Base-by-base conservation (phyloP, 805 yeast species). In the Candida anglica region DNA sequence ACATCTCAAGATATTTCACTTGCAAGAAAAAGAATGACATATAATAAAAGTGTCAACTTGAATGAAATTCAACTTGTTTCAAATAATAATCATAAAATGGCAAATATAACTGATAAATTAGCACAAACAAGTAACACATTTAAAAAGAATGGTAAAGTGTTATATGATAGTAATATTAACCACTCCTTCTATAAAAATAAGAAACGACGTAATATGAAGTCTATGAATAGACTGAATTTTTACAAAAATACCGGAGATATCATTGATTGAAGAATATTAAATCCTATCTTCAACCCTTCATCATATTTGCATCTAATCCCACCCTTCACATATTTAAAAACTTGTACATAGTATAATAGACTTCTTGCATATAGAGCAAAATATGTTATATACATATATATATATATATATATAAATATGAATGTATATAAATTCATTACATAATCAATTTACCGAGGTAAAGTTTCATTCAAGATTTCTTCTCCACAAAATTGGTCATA, bases 181-280 rank as follows among this genome's bases (percentile, higher is more conserved):
- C 40, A 42, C 28, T 44, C 39, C 5, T 42, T 38, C 15, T 35
- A 39, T 21, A 37, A 40, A 19, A 36, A 37, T 28, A 32, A 31
- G 21, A 27, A 17, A 23, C 15, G 30, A 42, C 37, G 32, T 13
- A 30, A 30, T 25, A 21, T 14, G 14, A 13, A 25, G 15, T 30
- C 32, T 13, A 15, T 17, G 17, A 30, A 30, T 18, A 14, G 32
- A 11, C 27, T n/a, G 9, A 58, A 60, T 4, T 54, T 39, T 33
- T 44, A 47, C 6, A 39, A 38, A 18, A 47, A 52, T 26, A 47
- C 50, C 20, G 55, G 56, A 6, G 63, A 56, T 32, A 42, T 56
- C 15, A 45, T 56, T 19, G 56, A 53, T 19, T 53, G 33, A 38
- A 27, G 28, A 27, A 13, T 20, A 20, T 13, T 15, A 17, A 33